Conservation (phyloP, 306 rosid genomes). For the Carpinus fangiana region DNA sequence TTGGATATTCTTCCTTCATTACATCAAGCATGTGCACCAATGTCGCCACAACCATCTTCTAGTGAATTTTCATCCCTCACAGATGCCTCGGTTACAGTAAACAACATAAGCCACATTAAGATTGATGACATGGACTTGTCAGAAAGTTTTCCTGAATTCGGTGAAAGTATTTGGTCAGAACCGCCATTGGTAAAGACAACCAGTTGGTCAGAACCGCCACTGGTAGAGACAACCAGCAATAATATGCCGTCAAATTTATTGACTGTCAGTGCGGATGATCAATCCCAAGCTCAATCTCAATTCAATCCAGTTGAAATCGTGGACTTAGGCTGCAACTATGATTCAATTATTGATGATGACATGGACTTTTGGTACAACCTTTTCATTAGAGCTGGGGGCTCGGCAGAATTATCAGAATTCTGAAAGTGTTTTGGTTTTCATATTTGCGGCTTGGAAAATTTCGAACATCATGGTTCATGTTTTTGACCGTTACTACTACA, state of each 20-base stretch:
- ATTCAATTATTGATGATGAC: slow-evolving; percentile 46
- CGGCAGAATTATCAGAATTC: slow-evolving; percentile 53
- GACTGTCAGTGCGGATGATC: slow-evolving; percentile 31
- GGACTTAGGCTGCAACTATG: slow-evolving; percentile 21
- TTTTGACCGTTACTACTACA: slow-evolving; percentile 28
- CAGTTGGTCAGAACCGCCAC: slow-evolving; percentile 63
- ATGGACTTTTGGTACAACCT: slow-evolving; percentile 88
- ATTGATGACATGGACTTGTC: slow-evolving; percentile 41
- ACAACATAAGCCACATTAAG: slow-evolving; percentile 17
- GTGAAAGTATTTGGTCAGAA: slow-evolving; percentile 72
- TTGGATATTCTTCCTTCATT: slow-evolving; percentile 23
- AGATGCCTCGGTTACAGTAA: slow-evolving; percentile 19
- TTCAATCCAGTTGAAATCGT: slow-evolving; percentile 27
- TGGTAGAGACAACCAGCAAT: slow-evolving; percentile 24
- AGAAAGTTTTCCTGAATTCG: slow-evolving; percentile 47
- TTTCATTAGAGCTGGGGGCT: slow-evolving; percentile 54
- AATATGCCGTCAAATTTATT: slow-evolving; percentile 12
- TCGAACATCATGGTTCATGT: background rate
- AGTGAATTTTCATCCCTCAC: slow-evolving; percentile 49
- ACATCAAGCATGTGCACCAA: slow-evolving; percentile 29
- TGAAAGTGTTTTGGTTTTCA: slow-evolving; percentile 27
- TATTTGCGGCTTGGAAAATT: slow-evolving; percentile 3
- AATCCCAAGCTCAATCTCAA: slow-evolving; percentile 28
- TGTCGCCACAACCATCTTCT: slow-evolving; percentile 36
- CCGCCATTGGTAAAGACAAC: slow-evolving; percentile 37